These are phyloP conservation scores for Fusarium sp. DNA, from an alignment of 2,329 filamentous ascomycete species.

Conservation along the genomic window DNA sequence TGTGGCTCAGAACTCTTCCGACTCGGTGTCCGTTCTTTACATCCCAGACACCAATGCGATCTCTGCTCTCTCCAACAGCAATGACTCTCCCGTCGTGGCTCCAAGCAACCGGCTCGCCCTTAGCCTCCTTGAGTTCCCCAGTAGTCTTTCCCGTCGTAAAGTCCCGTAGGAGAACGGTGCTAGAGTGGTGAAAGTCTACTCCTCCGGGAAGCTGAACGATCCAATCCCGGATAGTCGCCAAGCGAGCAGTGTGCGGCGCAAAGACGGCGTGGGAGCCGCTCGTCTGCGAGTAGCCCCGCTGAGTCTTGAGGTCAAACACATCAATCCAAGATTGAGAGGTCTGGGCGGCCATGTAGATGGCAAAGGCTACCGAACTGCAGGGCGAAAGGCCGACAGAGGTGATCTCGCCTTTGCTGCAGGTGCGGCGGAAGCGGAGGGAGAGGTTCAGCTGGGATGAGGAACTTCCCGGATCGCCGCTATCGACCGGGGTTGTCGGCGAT, in stretches of 20 bases:
- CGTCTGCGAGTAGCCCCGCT: constrained; percentile 46
- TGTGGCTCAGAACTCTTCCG: constrained; percentile 51
- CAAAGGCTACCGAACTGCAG: constrained; percentile 43
- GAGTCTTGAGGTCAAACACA: constrained; percentile 46
- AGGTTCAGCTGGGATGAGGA: constrained; percentile 34
- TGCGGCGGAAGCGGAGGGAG: constrained; percentile 43
- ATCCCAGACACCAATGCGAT: constrained; percentile 51
- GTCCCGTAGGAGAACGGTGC: constrained; percentile 49
- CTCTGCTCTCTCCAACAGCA: constrained; percentile 46
- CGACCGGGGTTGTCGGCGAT: neutral
- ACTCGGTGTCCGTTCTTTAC: constrained; percentile 42
- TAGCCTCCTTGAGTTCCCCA: constrained; percentile 48
- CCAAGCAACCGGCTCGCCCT: constrained; percentile 48
- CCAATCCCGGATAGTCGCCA: constrained; percentile 50
- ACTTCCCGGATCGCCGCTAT: neutral
- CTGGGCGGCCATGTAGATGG: constrained; percentile 47
- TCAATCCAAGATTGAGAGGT: constrained; percentile 52
- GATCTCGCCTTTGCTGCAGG: constrained; percentile 48
- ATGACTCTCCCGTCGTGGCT: constrained; percentile 47
- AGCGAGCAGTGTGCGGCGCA: constrained; percentile 27
- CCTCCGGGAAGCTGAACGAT: constrained; percentile 45
- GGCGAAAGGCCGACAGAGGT: constrained; percentile 48
- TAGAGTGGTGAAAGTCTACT: constrained; percentile 48
- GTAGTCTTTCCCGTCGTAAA: constrained; percentile 46
- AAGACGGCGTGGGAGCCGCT: constrained; percentile 49